Evolutionary conservation across 805 yeast species (phyloP), one percentile per base, ranked within the genome.

Genomic region (Metschnikowia shivogae): DNA sequence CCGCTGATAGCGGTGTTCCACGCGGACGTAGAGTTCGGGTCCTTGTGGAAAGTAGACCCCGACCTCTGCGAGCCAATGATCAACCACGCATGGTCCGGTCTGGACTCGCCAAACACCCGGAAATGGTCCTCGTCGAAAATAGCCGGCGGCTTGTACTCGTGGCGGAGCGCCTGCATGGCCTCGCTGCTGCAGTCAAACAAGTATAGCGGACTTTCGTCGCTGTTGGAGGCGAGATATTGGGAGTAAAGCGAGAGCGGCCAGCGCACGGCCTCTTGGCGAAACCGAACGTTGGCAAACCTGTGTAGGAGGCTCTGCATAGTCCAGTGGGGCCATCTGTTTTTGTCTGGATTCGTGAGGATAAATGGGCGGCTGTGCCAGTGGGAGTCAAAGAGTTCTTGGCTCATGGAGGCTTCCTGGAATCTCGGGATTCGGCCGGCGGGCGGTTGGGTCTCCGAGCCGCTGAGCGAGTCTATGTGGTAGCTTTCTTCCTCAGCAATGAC

Each of bases 61-160:
- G 89, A 81, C 39, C 95, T 65, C 17, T 68, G 71, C 2, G 95
- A 89, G 0, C 97, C 97, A 6, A 86, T 75, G 38, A 90, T 90
- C 19, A 89, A 67, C 97, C 97, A 89, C n/a, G 92, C 77, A 61
- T 86, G 84, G 62, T 89, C 96, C 1, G 97, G 97, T 40, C 97
- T 70, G 54, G 86, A 82, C 12, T 65, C 63, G 12, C 65, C 70
- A 46, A 84, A 76, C n/a, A 80, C 61, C 20, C 71, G 73, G 63
- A 87, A 87, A 37, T 76, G 72, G 61, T 87, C 95, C 13, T 70
- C 56, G 36, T 73, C 67, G 55, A 86, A 84, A 0, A 77, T 66
- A 1, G 58, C 44, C 0, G 95, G 93, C 1, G 67, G 67, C 2
- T 50, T 47, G 55, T 81, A 85, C 54, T 81, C 81, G n/a, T 65